A percentile compares a stretch with the other conserved stretches of the same genome.
Conservation (phyloP, 192 early-diverging fungal genomes). For the Oehlia diaphana region DNA sequence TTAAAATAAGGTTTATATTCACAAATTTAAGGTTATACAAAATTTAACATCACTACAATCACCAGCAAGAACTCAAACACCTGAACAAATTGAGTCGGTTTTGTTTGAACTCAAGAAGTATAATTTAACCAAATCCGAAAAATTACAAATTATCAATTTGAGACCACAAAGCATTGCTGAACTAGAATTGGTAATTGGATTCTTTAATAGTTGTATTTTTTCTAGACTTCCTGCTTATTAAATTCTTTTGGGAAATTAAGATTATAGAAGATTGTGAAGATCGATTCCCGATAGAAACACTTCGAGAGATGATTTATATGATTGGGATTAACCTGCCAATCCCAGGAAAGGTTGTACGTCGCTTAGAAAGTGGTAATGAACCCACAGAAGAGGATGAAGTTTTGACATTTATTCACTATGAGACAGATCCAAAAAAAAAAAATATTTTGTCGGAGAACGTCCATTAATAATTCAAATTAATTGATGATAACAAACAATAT, state of each 20-base stretch:
- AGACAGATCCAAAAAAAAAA: neutral
- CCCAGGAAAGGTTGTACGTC: conserved; percentile 8
- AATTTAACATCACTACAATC: conserved; percentile 9
- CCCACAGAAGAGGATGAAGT: neutral
- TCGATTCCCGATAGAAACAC: neutral
- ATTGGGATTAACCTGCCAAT: conserved; percentile 11
- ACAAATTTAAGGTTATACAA: conserved; percentile 8
- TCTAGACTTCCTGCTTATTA: neutral
- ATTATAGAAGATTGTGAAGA: conserved; percentile 30
- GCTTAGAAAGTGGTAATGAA: conserved; percentile 9
- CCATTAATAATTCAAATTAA: no score
- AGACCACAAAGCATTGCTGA: conserved; percentile 14
- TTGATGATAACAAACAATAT: no score
- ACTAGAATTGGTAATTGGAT: conserved; percentile 8
- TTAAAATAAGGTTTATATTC: no score
- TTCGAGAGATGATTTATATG: conserved; percentile 10
- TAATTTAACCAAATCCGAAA: conserved; percentile 15
- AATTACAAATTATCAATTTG: conserved; percentile 24
- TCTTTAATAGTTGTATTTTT: neutral
- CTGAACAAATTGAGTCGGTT: conserved; percentile 17
- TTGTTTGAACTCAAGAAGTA: conserved; percentile 13
- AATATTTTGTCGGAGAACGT: no score
- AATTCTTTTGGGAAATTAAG: neutral
- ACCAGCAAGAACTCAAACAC: conserved; percentile 11
- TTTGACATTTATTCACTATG: conserved; percentile 14